These are phyloP conservation scores for Colletotrichum sojae DNA, from an alignment of 2,329 filamentous ascomycete genomes.

Conservation along the genomic window DNA sequence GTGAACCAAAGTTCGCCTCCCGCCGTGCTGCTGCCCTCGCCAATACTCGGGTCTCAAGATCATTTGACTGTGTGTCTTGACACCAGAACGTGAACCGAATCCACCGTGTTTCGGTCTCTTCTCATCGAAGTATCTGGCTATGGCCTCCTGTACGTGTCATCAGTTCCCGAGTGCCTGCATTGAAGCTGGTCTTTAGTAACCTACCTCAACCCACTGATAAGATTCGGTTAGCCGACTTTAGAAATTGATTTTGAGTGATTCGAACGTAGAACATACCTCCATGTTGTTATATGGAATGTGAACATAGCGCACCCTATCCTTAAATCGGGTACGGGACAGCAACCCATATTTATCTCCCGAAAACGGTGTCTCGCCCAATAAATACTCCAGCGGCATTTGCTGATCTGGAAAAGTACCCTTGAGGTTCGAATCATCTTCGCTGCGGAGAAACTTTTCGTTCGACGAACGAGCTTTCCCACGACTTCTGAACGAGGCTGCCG, in stretches of 20 bases:
- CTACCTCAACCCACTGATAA: slow-evolving; percentile 39
- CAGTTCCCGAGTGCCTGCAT: not conserved
- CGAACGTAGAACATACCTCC: no score
- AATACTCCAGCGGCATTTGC: not conserved
- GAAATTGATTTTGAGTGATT: no score
- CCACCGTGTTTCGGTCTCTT: slow-evolving; percentile 17
- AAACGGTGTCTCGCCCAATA: not conserved
- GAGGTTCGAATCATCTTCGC: no score
- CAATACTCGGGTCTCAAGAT: slow-evolving; percentile 51
- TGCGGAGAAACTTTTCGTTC: no score
- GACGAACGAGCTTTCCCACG: no score
- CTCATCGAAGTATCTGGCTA: slow-evolving; percentile 49
- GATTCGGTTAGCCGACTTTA: not conserved
- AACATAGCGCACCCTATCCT: slow-evolving; percentile 43
- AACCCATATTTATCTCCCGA: not conserved
- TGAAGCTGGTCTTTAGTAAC: not conserved
- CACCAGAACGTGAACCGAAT: no score
- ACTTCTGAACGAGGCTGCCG: no score
- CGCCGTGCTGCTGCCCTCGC: slow-evolving; percentile 52
- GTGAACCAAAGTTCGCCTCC: slow-evolving; percentile 45
- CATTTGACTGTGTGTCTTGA: slow-evolving; percentile 42
- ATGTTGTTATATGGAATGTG: slow-evolving; percentile 53
- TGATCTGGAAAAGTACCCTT: slow-evolving; percentile 22
- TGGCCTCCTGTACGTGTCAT: slow-evolving; percentile 44
- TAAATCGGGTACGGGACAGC: not conserved